A percentile compares a stretch with the other conserved stretches of the same genome.
phyloP scores from a whole-genome alignment of 345 rosid species.

The Aethionema arabicum region DNA sequence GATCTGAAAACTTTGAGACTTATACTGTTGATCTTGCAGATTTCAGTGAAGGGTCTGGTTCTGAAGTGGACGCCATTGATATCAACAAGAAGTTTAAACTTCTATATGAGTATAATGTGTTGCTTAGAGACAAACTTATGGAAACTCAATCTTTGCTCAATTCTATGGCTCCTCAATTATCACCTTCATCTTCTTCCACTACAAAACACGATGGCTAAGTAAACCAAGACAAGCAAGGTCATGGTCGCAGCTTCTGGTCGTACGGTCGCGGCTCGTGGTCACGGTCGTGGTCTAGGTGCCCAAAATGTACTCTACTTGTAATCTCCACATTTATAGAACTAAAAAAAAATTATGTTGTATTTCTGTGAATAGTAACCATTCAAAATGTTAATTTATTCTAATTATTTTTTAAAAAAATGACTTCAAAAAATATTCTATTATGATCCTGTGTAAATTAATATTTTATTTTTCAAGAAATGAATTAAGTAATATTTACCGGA shows the following conservation, averaged over 20 bases:
- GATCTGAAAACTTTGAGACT: constrained; percentile 9
- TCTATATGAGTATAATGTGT: constrained; percentile 69
- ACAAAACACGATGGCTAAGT: constrained; percentile 15
- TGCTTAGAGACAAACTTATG: constrained; percentile 63
- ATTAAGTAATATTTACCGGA: too few species aligned
- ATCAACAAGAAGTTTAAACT: constrained; percentile 58
- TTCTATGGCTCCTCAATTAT: constrained; percentile 39
- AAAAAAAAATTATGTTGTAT: constrained; percentile 25
- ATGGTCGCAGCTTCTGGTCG: too few species aligned
- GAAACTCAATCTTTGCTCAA: constrained; percentile 55
- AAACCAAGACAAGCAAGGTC: neutral
- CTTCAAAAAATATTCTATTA: too few species aligned
- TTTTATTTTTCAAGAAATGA: too few species aligned
- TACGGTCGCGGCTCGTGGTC: too few species aligned
- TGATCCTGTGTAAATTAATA: too few species aligned
- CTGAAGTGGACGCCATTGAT: constrained; percentile 57
- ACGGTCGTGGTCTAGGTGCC: neutral
- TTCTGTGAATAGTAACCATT: constrained; percentile 28
- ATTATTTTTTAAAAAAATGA: too few species aligned
- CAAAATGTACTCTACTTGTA: constrained; percentile 23
- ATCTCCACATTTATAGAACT: constrained; percentile 24
- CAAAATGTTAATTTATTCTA: too few species aligned
- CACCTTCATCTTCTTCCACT: constrained; percentile 33
- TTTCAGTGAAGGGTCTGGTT: constrained; percentile 41
- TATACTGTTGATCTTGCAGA: constrained; percentile 47